Conservation (phyloP, 2,329 filamentous ascomycete species). For the Aspergillus carbonarius region DNA sequence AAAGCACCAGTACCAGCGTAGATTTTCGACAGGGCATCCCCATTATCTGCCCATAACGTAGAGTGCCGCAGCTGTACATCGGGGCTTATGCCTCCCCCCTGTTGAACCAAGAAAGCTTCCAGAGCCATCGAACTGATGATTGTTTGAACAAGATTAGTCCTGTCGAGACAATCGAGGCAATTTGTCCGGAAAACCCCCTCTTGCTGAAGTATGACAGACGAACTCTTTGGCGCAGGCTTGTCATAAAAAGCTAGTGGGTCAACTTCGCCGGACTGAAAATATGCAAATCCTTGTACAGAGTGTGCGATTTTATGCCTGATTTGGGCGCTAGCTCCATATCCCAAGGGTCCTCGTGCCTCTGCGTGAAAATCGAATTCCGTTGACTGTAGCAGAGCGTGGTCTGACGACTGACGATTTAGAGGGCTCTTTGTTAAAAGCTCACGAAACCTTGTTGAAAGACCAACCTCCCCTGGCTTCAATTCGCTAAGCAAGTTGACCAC, state of each 20-base stretch:
- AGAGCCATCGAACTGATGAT: conserved; percentile 93
- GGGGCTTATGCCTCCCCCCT: conserved; percentile 64
- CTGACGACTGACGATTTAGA: conserved; percentile 60
- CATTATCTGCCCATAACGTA: conserved; percentile 95
- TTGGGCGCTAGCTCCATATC: conserved; percentile 85
- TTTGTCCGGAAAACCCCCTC: conserved; percentile 96
- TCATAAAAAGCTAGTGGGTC: conserved; percentile 42
- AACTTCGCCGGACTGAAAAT: conserved; percentile 77
- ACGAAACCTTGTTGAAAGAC: conserved; percentile 77
- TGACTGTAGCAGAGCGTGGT: conserved; percentile 72
- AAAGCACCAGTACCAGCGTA: conserved; percentile 95
- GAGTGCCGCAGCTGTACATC: conserved; percentile 94
- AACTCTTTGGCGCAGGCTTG: conserved; percentile 43
- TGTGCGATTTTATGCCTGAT: conserved; percentile 76
- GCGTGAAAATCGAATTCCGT: conserved; percentile 97
- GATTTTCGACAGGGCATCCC: conserved; percentile 88
- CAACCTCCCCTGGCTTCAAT: conserved; percentile 79
- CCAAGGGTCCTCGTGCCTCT: conserved; percentile 79
- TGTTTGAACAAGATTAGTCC: conserved; percentile 94
- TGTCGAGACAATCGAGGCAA: conserved; percentile 91
- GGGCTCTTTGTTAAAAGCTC: conserved; percentile 73
- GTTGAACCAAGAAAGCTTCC: conserved; percentile 76
- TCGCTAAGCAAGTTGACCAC: conserved; percentile 93
- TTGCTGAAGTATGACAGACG: conserved; percentile 77
- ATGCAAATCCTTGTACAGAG: conserved; percentile 86